Percentiles rank a stretch among this genome's conserved stretches.
Conservation (phyloP, 2,329 filamentous ascomycete genomes). For the Dendryphion nanum region DNA sequence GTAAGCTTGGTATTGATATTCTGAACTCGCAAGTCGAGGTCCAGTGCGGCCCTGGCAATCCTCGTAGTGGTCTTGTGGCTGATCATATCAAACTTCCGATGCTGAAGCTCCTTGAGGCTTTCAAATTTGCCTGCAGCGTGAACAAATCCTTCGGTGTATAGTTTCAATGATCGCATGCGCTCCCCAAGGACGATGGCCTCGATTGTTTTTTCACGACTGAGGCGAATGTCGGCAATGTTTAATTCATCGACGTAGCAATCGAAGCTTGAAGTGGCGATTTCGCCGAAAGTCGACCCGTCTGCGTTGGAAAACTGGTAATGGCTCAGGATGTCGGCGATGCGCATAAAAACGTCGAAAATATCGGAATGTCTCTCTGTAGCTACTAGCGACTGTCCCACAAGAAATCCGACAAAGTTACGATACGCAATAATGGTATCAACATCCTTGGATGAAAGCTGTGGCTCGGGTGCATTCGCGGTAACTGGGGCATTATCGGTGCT, state of each 20-base stretch:
- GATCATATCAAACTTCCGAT: constrained; percentile 68
- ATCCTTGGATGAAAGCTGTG: constrained; percentile 46
- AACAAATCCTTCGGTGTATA: constrained; percentile 90
- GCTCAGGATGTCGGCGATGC: constrained; percentile 57
- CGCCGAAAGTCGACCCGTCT: constrained; percentile 63
- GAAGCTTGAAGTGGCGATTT: constrained; percentile 64
- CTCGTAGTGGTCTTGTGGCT: constrained; percentile 70
- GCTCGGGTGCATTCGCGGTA: constrained; percentile 22
- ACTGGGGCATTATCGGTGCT: constrained; percentile 48
- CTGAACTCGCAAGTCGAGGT: constrained; percentile 70
- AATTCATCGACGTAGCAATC: constrained; percentile 75
- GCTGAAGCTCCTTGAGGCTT: constrained; percentile 67
- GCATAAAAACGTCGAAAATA: constrained; percentile 61
- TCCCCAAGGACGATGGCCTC: constrained; percentile 89
- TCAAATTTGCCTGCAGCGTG: constrained; percentile 86
- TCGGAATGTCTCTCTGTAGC: constrained; percentile 55
- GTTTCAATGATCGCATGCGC: constrained; percentile 72
- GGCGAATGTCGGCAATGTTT: constrained; percentile 73
- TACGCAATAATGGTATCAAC: constrained; percentile 58
- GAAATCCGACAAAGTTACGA: constrained; percentile 64
- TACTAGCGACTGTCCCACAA: constrained; percentile 61
- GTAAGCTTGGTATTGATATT: constrained; percentile 72
- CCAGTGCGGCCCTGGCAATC: constrained; percentile 78
- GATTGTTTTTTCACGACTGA: constrained; percentile 82
- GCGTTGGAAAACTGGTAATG: constrained; percentile 61